Evolutionary conservation across 441 rosid species (phyloP).

Genomic region (Cnidoscolus chayamansa): DNA sequence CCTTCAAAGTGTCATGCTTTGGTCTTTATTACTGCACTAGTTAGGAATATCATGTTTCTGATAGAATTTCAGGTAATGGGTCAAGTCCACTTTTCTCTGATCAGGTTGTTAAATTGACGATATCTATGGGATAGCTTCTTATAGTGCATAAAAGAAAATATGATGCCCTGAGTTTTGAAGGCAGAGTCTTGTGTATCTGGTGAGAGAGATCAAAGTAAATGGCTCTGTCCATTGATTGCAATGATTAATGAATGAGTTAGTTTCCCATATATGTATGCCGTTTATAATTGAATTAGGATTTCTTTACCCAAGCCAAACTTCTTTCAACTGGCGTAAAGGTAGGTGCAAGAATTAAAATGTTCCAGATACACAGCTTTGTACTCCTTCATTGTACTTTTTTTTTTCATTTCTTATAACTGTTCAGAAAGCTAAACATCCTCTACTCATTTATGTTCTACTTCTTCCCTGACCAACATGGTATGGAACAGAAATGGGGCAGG

Average conservation of each 20-base stretch:
- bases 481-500: not conserved
- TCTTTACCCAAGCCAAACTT: not conserved
- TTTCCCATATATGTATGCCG: not conserved
- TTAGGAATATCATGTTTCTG: conserved; percentile 16
- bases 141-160: not conserved
- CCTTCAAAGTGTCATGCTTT: not conserved
- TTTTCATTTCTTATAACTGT: not conserved
- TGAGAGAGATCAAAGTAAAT: not conserved
- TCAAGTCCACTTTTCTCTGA: not conserved
- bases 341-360: not conserved
- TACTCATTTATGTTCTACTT: not conserved
- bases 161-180: not conserved
- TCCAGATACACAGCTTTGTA: not conserved
- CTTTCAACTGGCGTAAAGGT: not conserved
- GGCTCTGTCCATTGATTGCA: not conserved
- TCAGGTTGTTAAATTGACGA: not conserved
- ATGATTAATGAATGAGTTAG: not conserved
- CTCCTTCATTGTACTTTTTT: not conserved
- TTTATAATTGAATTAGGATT: not conserved
- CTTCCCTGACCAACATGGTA: not conserved
- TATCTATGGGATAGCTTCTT: not conserved
- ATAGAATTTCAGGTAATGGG: conserved; percentile 12
- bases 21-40: not conserved
- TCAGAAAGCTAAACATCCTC: not conserved
- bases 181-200: not conserved